A percentile compares a stretch with the other conserved stretches of the same genome.
These are phyloP conservation scores for Kodamaea alishanica DNA, from an alignment of 1,139 yeast genomes.

Conservation along the genomic window DNA sequence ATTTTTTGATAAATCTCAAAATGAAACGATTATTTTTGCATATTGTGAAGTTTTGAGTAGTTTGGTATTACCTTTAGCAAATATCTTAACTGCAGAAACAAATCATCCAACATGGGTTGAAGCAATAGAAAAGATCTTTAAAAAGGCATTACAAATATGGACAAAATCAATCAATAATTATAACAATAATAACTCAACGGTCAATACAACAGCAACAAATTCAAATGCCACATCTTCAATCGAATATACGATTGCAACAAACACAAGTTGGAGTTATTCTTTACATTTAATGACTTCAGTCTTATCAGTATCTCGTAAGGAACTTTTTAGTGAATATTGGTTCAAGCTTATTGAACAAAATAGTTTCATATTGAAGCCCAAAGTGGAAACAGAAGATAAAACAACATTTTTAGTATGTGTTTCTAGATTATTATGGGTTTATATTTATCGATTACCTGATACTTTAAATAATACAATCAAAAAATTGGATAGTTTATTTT, in stretches of 20 bases:
- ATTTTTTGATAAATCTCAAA: slow-evolving; percentile 66
- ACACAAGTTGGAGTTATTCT: slow-evolving; percentile 69
- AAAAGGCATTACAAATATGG: slow-evolving; percentile 45
- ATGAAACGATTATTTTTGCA: slow-evolving; percentile 63
- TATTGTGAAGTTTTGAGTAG: slow-evolving; percentile 82
- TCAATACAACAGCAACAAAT: background rate
- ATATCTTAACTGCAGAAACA: slow-evolving; percentile 84
- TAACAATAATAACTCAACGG: background rate
- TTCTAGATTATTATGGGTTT: slow-evolving; percentile 84
- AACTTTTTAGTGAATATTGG: slow-evolving; percentile 77
- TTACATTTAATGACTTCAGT: slow-evolving; percentile 69
- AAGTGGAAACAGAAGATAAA: slow-evolving; percentile 53
- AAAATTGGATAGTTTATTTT: slow-evolving; percentile 47
- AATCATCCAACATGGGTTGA: slow-evolving; percentile 95
- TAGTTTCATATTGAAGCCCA: slow-evolving; percentile 36
- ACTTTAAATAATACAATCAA: slow-evolving; percentile 83
- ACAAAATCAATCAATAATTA: slow-evolving; percentile 11
- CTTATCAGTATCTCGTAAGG: slow-evolving; percentile 77
- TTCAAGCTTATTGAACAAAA: slow-evolving; percentile 57
- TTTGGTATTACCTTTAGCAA: slow-evolving; percentile 78
- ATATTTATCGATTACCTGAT: slow-evolving; percentile 80
- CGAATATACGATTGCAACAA: slow-evolving; percentile 3
- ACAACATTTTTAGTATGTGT: slow-evolving; percentile 60
- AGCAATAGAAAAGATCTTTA: slow-evolving; percentile 63
- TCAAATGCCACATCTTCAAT: background rate